Base-by-base conservation (phyloP, 2,329 filamentous ascomycete species). In the Magnaporthiopsis incrustans region DNA sequence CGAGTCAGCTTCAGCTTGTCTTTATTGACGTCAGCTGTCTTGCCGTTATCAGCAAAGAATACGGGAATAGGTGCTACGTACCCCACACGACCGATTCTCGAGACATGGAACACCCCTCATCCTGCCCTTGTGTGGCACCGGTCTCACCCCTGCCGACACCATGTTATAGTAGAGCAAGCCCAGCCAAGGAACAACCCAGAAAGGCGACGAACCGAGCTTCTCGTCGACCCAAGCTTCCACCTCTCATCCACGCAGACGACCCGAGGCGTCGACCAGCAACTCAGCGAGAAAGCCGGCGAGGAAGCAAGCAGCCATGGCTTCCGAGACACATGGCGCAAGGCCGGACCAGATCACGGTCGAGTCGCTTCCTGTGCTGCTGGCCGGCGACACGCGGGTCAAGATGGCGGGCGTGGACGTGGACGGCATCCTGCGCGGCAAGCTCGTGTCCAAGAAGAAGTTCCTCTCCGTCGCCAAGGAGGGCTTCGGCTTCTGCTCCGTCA, bases 361-460 rank as follows among this genome's bases (percentile, higher is more conserved):
- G 62, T 81, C 85, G 67, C 82, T 96, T 65, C 82, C 87, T 27
- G 74, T 82, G 64, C 77, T 94, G 62, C 87, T 95, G 66, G 79
- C 84, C 68, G 71, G 88, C 73, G 92, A 97, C 76, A 82, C 78
- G 62, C 88, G 89, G 71, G 90, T 97, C 77, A 97, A 97, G 76
- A 84, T 97, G 57, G 92, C 91, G 12, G 93, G 92, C 57, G 78
- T 95, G 67, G 92, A 97, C 74, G 89, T 93, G 65, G 92, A 97
- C 73, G 92, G 92, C 68, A 86, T 92, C 62, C 81, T 97, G 64
- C 90, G 92, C 64, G 92, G 92, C 70, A 97, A 97, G 79, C 83
- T 97, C 67, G 87, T 97, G 77, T 91, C 91, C 70, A 96, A 96
- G 82, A 89, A 89, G 74, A 97, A 97, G 79, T 97, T 97, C 76